Conservation (phyloP, 2,329 filamentous ascomycete species). For the Aspergillus niger region DNA sequence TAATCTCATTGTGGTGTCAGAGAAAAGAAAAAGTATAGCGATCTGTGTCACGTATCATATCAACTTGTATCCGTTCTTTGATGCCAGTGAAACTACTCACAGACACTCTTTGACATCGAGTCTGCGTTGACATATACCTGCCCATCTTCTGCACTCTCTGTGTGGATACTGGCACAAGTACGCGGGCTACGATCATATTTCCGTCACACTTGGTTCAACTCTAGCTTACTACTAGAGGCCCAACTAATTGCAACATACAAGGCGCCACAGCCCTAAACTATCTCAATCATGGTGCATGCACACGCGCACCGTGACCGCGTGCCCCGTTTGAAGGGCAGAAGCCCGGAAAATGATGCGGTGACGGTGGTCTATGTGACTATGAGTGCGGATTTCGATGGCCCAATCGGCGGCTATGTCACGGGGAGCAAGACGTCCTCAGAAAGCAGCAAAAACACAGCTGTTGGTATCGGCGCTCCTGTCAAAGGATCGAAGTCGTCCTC, state of each 20-base stretch:
- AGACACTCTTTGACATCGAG: background rate
- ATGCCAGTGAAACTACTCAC: background rate
- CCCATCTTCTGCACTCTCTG: background rate
- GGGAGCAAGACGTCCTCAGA: conserved; percentile 15
- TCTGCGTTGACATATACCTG: conserved; percentile 3
- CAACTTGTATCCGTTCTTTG: background rate
- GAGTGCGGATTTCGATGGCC: conserved; percentile 54
- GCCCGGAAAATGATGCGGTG: conserved; percentile 19
- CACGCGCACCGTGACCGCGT: conserved; percentile 35
- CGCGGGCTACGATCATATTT: background rate
- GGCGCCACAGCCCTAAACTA: background rate
- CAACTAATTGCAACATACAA: background rate
- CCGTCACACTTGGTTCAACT: background rate
- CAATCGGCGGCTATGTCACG: conserved; percentile 53
- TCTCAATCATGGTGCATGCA: conserved; percentile 33
- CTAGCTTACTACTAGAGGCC: background rate
- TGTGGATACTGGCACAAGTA: background rate
- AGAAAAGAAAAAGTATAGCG: background rate
- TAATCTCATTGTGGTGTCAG: background rate
- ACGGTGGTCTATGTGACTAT: conserved; percentile 55
- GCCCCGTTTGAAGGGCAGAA: conserved; percentile 24
- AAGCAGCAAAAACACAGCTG: conserved; percentile 20
- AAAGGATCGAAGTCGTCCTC: conserved; percentile 14
- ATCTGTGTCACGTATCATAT: background rate
- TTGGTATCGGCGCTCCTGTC: conserved; percentile 38